These are phyloP conservation scores for Rheum nobile DNA, from an alignment of 148 eudicot genomes.

Conservation along the genomic window DNA sequence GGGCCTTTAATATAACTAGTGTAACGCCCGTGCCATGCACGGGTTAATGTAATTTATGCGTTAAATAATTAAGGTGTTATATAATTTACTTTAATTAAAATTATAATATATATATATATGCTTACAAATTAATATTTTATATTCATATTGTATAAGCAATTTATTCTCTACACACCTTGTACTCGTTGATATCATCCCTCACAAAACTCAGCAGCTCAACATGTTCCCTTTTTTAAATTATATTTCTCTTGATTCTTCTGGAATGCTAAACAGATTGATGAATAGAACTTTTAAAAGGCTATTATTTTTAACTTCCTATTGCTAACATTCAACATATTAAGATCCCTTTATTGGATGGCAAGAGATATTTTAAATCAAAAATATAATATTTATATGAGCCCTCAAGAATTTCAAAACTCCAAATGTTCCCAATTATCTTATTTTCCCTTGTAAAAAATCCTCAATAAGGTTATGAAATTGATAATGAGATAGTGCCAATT, in stretches of 20 bases:
- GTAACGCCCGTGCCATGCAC: too few species aligned
- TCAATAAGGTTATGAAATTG: not conserved
- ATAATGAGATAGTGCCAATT: not conserved
- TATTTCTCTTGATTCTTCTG: conserved; percentile 83
- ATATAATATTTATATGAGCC: not conserved
- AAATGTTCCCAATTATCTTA: not conserved
- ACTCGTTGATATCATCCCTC: conserved; percentile 93
- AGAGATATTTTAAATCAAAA: not conserved
- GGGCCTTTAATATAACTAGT: too few species aligned
- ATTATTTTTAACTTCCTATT: not conserved
- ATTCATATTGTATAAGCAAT: not conserved
- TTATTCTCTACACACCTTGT: conserved; percentile 45
- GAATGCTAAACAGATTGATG: conserved; percentile 10
- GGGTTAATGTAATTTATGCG: too few species aligned
- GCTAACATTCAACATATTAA: not conserved
- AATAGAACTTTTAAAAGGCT: conserved; percentile 2
- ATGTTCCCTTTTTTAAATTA: conserved; percentile 85
- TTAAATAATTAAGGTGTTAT: too few species aligned
- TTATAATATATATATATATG: too few species aligned
- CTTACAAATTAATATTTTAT: too few species aligned
- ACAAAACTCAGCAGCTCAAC: conserved; percentile 95
- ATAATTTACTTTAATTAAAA: too few species aligned
- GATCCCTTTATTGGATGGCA: not conserved
- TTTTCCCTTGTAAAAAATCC: not conserved
- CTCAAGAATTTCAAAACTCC: not conserved